phyloP scores from a whole-genome alignment of 371 early-diverging fungal species.

The Modicella reniformis region DNA sequence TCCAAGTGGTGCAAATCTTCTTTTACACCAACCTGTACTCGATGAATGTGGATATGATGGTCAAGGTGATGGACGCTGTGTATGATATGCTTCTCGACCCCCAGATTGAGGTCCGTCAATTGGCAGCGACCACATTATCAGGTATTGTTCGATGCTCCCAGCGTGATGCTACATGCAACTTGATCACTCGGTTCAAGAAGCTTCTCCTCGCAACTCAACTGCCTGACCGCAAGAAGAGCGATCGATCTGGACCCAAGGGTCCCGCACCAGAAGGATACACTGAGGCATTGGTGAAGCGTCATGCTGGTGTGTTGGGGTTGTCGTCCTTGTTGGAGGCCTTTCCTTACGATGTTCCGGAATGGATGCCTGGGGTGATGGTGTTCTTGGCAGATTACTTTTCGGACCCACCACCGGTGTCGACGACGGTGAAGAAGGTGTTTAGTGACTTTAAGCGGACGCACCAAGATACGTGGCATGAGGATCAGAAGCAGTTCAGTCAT shows the following conservation, averaged over 20 bases:
- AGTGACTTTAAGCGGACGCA: constrained; percentile 93
- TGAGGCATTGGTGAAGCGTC: constrained; percentile 76
- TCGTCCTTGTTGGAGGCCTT: constrained; percentile 86
- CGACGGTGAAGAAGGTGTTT: constrained; percentile 87
- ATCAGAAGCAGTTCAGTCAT: constrained; percentile 77
- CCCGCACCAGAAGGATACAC: constrained; percentile 62
- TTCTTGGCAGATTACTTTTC: constrained; percentile 78
- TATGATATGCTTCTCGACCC: constrained; percentile 73
- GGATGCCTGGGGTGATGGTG: constrained; percentile 88
- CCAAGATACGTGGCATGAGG: constrained; percentile 94
- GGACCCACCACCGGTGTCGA: constrained; percentile 88
- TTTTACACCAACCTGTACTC: constrained; percentile 79
- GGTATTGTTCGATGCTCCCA: constrained; percentile 89
- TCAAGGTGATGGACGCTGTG: constrained; percentile 72
- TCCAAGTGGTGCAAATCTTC: constrained; percentile 83
- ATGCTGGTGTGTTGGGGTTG: constrained; percentile 90
- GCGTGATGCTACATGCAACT: constrained; percentile 70
- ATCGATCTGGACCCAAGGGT: constrained; percentile 51
- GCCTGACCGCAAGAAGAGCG: constrained; percentile 37
- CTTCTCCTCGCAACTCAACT: constrained; percentile 41
- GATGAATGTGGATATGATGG: constrained; percentile 61
- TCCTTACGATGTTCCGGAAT: constrained; percentile 91
- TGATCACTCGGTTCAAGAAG: constrained; percentile 58
- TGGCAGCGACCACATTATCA: constrained; percentile 84
- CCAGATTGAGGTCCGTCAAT: constrained; percentile 86